These are phyloP conservation scores for Geranium rotundifolium DNA, from an alignment of 345 rosid genomes.

Conservation along the genomic window DNA sequence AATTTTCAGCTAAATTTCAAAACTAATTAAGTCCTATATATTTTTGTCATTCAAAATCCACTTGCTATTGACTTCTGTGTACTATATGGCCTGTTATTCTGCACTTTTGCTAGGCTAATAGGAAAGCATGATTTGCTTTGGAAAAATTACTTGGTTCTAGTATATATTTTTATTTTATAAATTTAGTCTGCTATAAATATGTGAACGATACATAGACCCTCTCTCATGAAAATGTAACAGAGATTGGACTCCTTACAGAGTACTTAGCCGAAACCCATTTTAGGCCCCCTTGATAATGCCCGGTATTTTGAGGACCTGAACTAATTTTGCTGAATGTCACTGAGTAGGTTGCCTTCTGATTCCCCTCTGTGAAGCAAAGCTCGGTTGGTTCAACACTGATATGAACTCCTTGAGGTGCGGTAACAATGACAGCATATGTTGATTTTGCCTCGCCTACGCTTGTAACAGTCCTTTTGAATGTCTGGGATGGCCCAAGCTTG, in stretches of 20 bases:
- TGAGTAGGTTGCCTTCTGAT: slow-evolving; percentile 27
- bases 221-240: slow-evolving; percentile 18
- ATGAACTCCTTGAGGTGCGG: slow-evolving; percentile 21
- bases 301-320: slow-evolving; percentile 1
- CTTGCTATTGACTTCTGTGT: no score
- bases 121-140: no score
- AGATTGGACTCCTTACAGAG: slow-evolving; percentile 33
- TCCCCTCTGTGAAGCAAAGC: slow-evolving; percentile 22
- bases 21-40: no score
- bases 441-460: slow-evolving; percentile 32
- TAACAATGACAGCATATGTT: slow-evolving; percentile 12
- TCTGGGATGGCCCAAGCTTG: slow-evolving; percentile 27
- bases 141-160: neutral
- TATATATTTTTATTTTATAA: no score
- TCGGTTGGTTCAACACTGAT: slow-evolving; percentile 27
- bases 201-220: neutral
- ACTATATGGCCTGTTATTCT: no score
- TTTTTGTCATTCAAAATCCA: no score
- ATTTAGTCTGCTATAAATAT: no score
- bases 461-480: slow-evolving; percentile 31
- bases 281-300: slow-evolving; percentile 25
- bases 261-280: slow-evolving; percentile 26
- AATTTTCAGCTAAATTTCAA: no score
- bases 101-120: no score
- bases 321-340: slow-evolving; percentile 17